Base-by-base conservation (phyloP, 2,329 filamentous ascomycete species). In the Aspergillus sp. region DNA sequence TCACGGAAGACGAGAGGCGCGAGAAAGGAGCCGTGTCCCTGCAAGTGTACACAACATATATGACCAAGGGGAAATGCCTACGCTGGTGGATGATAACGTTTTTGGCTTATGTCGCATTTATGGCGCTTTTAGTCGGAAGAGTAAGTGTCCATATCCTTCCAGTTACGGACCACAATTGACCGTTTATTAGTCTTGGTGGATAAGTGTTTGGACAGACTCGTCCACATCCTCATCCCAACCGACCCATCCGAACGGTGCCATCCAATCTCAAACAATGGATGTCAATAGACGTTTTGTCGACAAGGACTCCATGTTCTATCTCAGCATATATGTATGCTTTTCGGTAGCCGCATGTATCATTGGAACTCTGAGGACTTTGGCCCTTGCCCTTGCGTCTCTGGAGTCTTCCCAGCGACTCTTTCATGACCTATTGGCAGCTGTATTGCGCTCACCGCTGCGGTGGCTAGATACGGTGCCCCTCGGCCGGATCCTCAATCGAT, bases 401-500 rank as follows among this genome's bases (percentile, higher is more conserved):
- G 83, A 82, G 61, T 89, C 89, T 3, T 91, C 89, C 17, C 82
- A 85, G 41, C 78, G 79, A 50, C 80, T 92, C 9, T 93, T 92
- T 63, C 82, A 86, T 36, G 84, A 84, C 59, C 83, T 92, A 61
- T 86, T 89, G 36, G 87, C 85, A 64, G 82, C 85, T 1, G 83
- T 93, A 5, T 80, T 94, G 6, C 84, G 88, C 21, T 87, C 90
- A 2, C 90, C 89, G 2, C 79, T 92, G n/a, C 82, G 89, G 60
- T 92, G 89, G 89, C 83, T 93, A 43, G 90, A 93, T 69, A 92
- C 90, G 0, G 88, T 91, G 0, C 90, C 91, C 0, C 80, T 91
- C 1, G 91, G 91, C 2, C 85, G 90, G 39, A 85, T 93, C 32
- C 79, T 92, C 30, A 93, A 93, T 76, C 84, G 91, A 1, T 91